phyloP scores from a whole-genome alignment of 257 asterid genomes.

The Penstemon newberryi region DNA sequence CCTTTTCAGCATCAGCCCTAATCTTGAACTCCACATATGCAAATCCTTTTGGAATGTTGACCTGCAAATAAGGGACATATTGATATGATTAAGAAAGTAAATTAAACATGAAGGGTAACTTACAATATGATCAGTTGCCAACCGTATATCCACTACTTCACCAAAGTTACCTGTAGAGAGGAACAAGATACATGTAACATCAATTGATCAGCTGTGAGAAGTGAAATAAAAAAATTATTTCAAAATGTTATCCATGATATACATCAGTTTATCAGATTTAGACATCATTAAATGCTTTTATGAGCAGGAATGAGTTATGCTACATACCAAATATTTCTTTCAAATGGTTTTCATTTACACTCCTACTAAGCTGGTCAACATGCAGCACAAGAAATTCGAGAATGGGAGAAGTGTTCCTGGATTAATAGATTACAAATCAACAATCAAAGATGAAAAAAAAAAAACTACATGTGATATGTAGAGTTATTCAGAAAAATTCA shows the following conservation, averaged over 20 bases:
- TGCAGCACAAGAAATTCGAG: constrained; percentile 89
- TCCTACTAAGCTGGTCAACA: constrained; percentile 91
- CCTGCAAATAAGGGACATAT: constrained; percentile 44
- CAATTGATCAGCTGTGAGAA: background rate
- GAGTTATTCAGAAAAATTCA: background rate
- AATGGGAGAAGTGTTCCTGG: constrained; percentile 87
- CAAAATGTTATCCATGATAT: background rate
- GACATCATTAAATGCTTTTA: background rate
- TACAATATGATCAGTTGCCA: constrained; percentile 82
- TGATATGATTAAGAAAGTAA: background rate
- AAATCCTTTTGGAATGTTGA: constrained; percentile 90
- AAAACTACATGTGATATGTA: background rate
- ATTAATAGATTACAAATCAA: constrained; percentile 25
- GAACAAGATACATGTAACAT: constrained; percentile 6
- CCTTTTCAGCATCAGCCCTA: constrained; percentile 96
- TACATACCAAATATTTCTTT: constrained; percentile 89
- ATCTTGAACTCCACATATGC: constrained; percentile 92
- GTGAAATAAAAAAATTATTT: background rate
- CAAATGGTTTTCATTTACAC: constrained; percentile 90
- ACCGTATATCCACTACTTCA: constrained; percentile 76
- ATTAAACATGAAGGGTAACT: constrained; percentile 28
- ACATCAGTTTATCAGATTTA: background rate
- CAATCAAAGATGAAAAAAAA: background rate
- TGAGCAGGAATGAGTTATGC: background rate
- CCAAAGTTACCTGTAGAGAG: constrained; percentile 78